Evolutionary conservation across 805 yeast genomes (phyloP).

Genomic region (Candida patagonica): DNA sequence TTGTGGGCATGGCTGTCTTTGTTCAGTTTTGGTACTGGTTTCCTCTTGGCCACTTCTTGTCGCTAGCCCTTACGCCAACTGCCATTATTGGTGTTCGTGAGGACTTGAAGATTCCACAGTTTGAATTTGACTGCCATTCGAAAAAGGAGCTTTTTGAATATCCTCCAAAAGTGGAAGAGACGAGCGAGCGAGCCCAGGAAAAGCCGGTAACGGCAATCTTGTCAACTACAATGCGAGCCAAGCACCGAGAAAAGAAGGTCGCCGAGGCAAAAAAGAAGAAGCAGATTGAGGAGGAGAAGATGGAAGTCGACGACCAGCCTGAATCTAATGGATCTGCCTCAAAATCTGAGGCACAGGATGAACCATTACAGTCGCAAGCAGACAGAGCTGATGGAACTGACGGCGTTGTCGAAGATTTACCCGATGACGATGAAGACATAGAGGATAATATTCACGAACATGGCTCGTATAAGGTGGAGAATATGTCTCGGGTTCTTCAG

Average conservation of each 20-base stretch:
- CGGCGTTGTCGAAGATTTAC: conserved; percentile 6
- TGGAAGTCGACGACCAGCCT: conserved; percentile 3
- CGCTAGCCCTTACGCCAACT: conserved; percentile 88
- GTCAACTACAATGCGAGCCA: conserved; percentile 90
- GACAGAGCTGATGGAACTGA: conserved; percentile 7
- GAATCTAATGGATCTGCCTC: conserved; percentile 17
- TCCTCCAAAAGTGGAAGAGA: conserved; percentile 80
- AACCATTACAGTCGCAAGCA: conserved; percentile 18
- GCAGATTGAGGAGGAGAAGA: conserved; percentile 33
- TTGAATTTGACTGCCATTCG: conserved; percentile 71
- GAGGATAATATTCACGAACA: conserved; percentile 4
- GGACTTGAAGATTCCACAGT: conserved; percentile 79
- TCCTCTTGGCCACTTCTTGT: conserved; percentile 89
- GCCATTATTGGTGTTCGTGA: conserved; percentile 77
- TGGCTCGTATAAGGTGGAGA: conserved; percentile 50
- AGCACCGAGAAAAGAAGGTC: conserved; percentile 74
- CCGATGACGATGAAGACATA: conserved; percentile 7
- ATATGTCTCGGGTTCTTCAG: conserved; percentile 84
- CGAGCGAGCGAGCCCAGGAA: conserved; percentile 73
- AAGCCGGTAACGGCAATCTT: conserved; percentile 87
- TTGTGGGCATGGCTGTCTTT: conserved; percentile 85
- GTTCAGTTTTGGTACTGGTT: conserved; percentile 98
- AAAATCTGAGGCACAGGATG: conserved; percentile 17
- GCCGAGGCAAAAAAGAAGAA: conserved; percentile 44
- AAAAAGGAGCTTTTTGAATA: conserved; percentile 74